Percentiles rank a stretch among this genome's conserved stretches.
These are phyloP conservation scores for Suhomyces sp. DNA, from an alignment of 805 yeast species.

Conservation along the genomic window DNA sequence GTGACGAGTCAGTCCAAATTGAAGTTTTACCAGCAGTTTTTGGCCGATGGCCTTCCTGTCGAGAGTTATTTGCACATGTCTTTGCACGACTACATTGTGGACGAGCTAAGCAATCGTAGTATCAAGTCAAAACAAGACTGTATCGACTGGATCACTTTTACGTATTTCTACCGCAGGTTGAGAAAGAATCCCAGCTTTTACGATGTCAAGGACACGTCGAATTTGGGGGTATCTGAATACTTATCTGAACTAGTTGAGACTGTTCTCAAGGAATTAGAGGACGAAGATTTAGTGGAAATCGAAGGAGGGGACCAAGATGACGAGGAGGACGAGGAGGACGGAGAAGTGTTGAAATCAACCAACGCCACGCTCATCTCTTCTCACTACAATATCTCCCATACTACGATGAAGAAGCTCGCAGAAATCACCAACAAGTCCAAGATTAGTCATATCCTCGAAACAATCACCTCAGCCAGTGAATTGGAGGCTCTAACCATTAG, in stretches of 20 bases:
- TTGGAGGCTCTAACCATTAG: conserved; percentile 65
- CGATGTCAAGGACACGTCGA: conserved; percentile 64
- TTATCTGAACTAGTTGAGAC: conserved; percentile 81
- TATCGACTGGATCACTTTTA: conserved; percentile 84
- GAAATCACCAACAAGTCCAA: conserved; percentile 55
- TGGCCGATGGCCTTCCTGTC: conserved; percentile 73
- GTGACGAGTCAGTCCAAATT: conserved; percentile 55
- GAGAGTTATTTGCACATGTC: conserved; percentile 67
- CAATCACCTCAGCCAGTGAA: conserved; percentile 66
- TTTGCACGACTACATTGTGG: conserved; percentile 65
- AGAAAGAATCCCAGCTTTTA: conserved; percentile 85
- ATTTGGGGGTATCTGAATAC: conserved; percentile 71
- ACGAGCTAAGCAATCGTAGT: conserved; percentile 67
- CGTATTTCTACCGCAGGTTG: conserved; percentile 78
- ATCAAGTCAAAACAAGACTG: conserved; percentile 76
- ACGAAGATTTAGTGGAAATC: conserved; percentile 60
- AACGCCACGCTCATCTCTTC: conserved; percentile 76
- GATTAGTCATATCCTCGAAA: conserved; percentile 59
- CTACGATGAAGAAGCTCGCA: conserved; percentile 62
- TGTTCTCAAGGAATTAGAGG: conserved; percentile 58
- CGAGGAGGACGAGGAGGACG: conserved; percentile 33
- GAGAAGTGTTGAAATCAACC: conserved; percentile 48
- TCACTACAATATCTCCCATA: conserved; percentile 62
- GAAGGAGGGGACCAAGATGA: conserved; percentile 41
- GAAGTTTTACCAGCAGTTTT: conserved; percentile 66